Conservation (phyloP, 371 early-diverging fungal genomes). For the Umbelopsis sp. region DNA sequence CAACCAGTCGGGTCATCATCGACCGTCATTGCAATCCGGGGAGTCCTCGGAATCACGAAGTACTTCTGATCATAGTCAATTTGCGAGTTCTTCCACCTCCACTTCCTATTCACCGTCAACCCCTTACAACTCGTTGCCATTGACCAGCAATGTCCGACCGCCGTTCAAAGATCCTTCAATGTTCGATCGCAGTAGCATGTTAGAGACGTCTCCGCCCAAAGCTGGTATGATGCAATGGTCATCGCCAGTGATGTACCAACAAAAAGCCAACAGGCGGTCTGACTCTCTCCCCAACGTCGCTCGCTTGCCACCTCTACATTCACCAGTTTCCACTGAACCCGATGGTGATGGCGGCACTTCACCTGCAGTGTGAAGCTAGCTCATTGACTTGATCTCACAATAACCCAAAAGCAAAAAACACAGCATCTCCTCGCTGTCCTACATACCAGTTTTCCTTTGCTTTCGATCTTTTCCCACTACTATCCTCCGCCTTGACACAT, state of each 20-base stretch:
- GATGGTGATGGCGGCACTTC: not conserved
- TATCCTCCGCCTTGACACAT: not conserved
- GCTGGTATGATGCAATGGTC: not conserved
- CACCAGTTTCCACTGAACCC: not conserved
- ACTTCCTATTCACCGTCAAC: not conserved
- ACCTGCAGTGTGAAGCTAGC: not conserved
- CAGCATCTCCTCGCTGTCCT: constrained; percentile 3
- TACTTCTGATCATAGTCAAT: constrained; percentile 14
- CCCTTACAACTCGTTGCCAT: not conserved
- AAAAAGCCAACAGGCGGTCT: not conserved
- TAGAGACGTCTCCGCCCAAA: not conserved
- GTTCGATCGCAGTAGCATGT: not conserved
- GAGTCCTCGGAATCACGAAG: constrained; percentile 24
- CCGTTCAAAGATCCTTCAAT: not conserved
- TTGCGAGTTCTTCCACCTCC: not conserved
- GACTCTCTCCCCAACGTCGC: not conserved
- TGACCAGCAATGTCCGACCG: not conserved
- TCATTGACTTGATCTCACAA: not conserved
- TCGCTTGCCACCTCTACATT: not conserved
- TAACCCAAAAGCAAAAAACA: not conserved
- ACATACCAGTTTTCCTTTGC: not conserved
- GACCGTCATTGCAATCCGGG: not conserved
- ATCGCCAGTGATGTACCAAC: not conserved
- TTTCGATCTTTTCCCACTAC: not conserved
- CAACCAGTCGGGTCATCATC: not conserved